Percentiles rank a stretch among this genome's conserved stretches.
phyloP scores from a whole-genome alignment of 2,329 filamentous ascomycete species.

The Talaromyces islandicus region DNA sequence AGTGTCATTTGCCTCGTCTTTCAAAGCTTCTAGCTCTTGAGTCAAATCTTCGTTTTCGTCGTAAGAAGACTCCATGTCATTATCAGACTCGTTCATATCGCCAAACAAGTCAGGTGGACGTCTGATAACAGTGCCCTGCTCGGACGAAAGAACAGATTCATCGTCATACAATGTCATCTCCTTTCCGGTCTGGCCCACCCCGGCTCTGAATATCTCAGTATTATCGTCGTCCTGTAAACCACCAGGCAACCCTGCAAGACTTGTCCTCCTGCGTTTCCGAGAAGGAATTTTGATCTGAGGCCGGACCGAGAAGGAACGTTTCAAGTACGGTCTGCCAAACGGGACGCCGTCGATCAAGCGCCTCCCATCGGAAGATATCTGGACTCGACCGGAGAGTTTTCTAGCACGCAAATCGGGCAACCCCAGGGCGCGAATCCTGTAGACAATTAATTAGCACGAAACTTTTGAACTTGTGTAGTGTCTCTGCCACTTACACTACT shows the following conservation, averaged over 20 bases:
- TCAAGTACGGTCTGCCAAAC: slow-evolving; percentile 69
- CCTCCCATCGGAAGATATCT: slow-evolving; percentile 71
- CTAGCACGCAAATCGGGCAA: slow-evolving; percentile 68
- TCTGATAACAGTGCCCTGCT: slow-evolving; percentile 32
- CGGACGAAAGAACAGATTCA: slow-evolving; percentile 20
- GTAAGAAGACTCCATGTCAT: slow-evolving; percentile 21
- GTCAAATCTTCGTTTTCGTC: slow-evolving; percentile 34
- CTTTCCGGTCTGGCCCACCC: slow-evolving; percentile 15
- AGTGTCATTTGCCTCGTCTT: slow-evolving; percentile 34
- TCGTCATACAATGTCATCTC: slow-evolving; percentile 14
- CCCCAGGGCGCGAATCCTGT: slow-evolving; percentile 70
- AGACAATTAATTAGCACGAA: slow-evolving; percentile 5
- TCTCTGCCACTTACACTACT: slow-evolving; percentile 56
- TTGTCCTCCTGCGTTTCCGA: slow-evolving; percentile 57
- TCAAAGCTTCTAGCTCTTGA: slow-evolving; percentile 41
- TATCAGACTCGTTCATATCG: slow-evolving; percentile 22
- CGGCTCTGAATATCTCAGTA: slow-evolving; percentile 19
- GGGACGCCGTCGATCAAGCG: slow-evolving; percentile 81
- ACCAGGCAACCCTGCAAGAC: slow-evolving; percentile 20
- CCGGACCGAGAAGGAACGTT: slow-evolving; percentile 50
- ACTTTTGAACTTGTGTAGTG: background rate
- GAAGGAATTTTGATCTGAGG: slow-evolving; percentile 68
- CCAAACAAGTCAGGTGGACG: slow-evolving; percentile 22
- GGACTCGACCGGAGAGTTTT: slow-evolving; percentile 68
- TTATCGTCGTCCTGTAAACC: slow-evolving; percentile 23